Evolutionary conservation across 78 protist species (phyloP).

Genomic region (Cyanophora paradoxa): DNA sequence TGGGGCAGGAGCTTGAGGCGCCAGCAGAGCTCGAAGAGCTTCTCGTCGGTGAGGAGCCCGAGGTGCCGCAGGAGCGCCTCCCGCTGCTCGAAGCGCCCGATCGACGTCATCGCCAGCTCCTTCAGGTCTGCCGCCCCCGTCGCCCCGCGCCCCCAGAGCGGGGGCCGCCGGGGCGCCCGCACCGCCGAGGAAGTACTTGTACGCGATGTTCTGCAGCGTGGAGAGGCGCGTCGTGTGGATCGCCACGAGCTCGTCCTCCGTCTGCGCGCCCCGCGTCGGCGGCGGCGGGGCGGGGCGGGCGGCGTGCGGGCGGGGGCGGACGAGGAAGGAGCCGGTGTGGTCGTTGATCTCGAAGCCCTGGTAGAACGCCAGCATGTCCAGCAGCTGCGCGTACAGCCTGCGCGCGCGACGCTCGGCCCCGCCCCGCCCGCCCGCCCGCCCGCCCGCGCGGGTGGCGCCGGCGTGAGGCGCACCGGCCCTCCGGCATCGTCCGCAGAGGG

Average conservation of each 20-base stretch:
- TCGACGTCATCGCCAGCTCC: constrained; percentile 51
- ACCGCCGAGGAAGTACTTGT: constrained; percentile 14
- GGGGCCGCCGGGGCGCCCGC: background rate
- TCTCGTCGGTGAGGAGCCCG: background rate
- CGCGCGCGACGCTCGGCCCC: too few relatives aligned
- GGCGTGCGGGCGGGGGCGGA: background rate
- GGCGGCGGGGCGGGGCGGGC: too few relatives aligned
- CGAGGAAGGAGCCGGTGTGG: constrained; percentile 48
- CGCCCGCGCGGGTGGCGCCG: background rate
- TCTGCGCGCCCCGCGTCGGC: too few relatives aligned
- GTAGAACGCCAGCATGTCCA: constrained; percentile 42
- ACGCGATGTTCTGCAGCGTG: constrained; percentile 54
- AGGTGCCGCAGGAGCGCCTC: background rate
- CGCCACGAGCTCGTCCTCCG: constrained; percentile 39
- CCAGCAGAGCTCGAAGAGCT: background rate
- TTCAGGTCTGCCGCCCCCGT: constrained; percentile 49
- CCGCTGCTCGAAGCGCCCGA: constrained; percentile 32
- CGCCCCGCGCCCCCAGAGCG: background rate
- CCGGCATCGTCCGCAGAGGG: background rate
- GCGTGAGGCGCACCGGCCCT: background rate
- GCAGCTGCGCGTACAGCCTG: constrained; percentile 33
- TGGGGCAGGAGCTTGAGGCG: background rate
- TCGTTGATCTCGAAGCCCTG: constrained; percentile 64
- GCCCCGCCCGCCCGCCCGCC: too few relatives aligned
- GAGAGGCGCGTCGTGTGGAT: constrained; percentile 48